These are phyloP conservation scores for Buxus sempervirens DNA, from an alignment of 164 flowering plant genomes.

Conservation along the genomic window DNA sequence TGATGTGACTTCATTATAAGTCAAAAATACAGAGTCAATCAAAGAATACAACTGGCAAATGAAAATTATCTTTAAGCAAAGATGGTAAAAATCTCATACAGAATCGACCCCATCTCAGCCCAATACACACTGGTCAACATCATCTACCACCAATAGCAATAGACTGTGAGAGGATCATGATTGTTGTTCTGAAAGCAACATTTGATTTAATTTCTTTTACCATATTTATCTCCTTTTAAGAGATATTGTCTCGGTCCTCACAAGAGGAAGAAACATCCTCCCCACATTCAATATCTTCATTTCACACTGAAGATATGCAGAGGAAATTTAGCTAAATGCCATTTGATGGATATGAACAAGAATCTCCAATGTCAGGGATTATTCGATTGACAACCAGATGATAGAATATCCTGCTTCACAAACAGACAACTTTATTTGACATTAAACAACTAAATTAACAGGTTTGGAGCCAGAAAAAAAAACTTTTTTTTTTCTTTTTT, in stretches of 20 bases:
- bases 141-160: background rate
- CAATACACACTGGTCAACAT: background rate
- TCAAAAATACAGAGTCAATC: too few relatives aligned
- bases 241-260: background rate
- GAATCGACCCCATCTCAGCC: background rate
- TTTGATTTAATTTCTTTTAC: background rate
- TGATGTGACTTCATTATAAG: too few relatives aligned
- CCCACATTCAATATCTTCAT: background rate
- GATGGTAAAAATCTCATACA: background rate
- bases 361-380: background rate
- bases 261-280: background rate
- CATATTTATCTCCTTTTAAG: background rate
- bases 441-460: too few relatives aligned
- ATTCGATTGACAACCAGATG: background rate
- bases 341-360: background rate
- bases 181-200: background rate
- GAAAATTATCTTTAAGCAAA: too few relatives aligned
- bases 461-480: too few relatives aligned
- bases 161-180: background rate
- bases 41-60: background rate
- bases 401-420: too few relatives aligned
- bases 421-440: background rate
- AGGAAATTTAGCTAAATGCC: background rate
- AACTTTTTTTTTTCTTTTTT: too few relatives aligned
- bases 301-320: background rate